phyloP scores from a whole-genome alignment of 1,139 yeast genomes.

The Protomyces arabidopsidicola region DNA sequence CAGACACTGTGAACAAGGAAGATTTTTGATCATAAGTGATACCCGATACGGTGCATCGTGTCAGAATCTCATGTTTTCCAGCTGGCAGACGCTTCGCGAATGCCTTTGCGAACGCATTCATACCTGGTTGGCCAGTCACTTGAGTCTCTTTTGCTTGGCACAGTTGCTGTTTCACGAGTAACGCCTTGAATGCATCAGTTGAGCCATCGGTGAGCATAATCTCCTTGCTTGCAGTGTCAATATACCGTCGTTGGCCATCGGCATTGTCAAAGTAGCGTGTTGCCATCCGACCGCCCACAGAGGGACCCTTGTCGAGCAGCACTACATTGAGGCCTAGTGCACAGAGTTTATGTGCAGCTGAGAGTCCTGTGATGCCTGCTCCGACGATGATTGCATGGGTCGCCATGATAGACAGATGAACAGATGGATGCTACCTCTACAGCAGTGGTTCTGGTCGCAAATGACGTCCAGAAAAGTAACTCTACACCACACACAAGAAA shows the following conservation, averaged over 20 bases:
- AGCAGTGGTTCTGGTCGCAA: too few relatives aligned
- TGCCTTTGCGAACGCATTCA: conserved; percentile 10
- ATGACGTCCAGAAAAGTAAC: too few relatives aligned
- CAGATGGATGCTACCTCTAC: too few relatives aligned
- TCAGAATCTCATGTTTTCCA: background rate
- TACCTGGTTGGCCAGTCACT: conserved; percentile 1
- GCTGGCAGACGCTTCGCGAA: background rate
- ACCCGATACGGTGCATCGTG: background rate
- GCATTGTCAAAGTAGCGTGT: conserved; percentile 6
- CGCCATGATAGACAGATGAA: background rate
- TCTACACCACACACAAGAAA: too few relatives aligned
- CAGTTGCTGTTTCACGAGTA: background rate
- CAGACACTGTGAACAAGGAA: background rate
- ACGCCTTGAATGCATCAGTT: conserved; percentile 1
- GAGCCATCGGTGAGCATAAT: background rate
- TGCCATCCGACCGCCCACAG: conserved; percentile 22
- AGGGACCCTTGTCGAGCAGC: conserved; percentile 12
- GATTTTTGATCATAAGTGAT: background rate
- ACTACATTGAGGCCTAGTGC: conserved; percentile 5
- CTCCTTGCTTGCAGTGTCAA: conserved; percentile 16
- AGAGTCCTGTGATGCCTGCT: conserved; percentile 21
- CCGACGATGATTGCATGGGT: conserved; percentile 4
- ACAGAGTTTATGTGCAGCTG: conserved; percentile 13
- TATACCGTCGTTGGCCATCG: background rate
- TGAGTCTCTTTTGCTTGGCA: background rate